These are phyloP conservation scores for Lippia alba DNA, from an alignment of 305 asterid species.

Conservation along the genomic window DNA sequence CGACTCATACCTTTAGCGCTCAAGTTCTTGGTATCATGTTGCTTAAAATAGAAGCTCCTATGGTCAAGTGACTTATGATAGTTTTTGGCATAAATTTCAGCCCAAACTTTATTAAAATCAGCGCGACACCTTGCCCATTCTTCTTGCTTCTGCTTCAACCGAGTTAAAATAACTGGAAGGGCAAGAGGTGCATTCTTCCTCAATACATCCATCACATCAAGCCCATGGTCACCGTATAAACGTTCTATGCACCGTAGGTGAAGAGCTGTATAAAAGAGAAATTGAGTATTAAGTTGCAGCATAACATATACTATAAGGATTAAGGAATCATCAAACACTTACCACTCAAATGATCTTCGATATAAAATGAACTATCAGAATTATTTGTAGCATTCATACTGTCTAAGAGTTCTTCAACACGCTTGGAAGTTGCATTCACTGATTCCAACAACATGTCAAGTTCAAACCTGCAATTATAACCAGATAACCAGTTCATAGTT, in stretches of 20 bases:
- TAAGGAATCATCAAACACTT: slow-evolving; percentile 41
- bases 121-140: slow-evolving; percentile 96
- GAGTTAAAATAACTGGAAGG: slow-evolving; percentile 89
- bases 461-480: slow-evolving; percentile 81
- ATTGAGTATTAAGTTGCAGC: slow-evolving; percentile 39
- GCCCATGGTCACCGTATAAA: slow-evolving; percentile 99
- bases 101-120: slow-evolving; percentile 98
- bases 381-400: slow-evolving; percentile 58
- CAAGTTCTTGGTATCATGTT: slow-evolving; percentile 96
- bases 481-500: slow-evolving; percentile 41
- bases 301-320: slow-evolving; percentile 34
- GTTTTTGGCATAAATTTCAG: slow-evolving; percentile 91
- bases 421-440: slow-evolving; percentile 75
- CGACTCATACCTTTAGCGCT: slow-evolving; percentile 82
- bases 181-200: slow-evolving; percentile 89
- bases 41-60: slow-evolving; percentile 97
- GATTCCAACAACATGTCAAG: slow-evolving; percentile 97
- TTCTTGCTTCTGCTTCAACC: slow-evolving; percentile 97
- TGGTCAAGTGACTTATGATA: slow-evolving; percentile 99
- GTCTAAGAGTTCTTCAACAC: slow-evolving; percentile 84
- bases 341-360: slow-evolving; percentile 92
- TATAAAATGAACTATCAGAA: slow-evolving; percentile 57
- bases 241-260: slow-evolving; percentile 97
- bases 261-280: slow-evolving; percentile 58
- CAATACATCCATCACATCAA: slow-evolving; percentile 93